Base-by-base conservation (phyloP, 345 rosid genomes). In the Lepidium didymum region DNA sequence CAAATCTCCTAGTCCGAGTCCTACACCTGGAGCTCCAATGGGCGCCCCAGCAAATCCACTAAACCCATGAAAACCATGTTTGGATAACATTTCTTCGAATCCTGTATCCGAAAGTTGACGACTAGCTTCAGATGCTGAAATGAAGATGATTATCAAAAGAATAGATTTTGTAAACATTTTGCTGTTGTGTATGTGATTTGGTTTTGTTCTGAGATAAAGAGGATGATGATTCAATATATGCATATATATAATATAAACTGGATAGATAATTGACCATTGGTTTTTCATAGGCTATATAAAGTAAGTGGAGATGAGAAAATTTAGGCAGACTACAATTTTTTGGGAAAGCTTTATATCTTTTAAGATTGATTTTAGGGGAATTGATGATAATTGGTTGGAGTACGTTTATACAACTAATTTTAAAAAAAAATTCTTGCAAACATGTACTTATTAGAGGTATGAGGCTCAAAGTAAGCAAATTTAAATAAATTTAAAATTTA, bases 61-160 rank as follows among this genome's bases (percentile, higher is more conserved):
- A 12, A 4, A n/a, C 3, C 45, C 68, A 21, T 36, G 6, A 34
- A 63, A 21, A 37, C 68, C 57, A n/a, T 6, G 8, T 43, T 62
- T 45, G 55, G 66, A 31, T 23, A 25, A 13, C 6, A 57, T 9
- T 6, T 29, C 21, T 3, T 18, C 10, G 10, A 68, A 47, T 25
- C 56, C 50, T 44, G 14, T 3, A 23, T 68, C 73, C 65, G 58
- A 58, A 1, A 69, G 67, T 60, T 59, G 60, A 60, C 74, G 74
- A 69, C 67, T 41, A 31, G 67, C 67, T 31, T 69, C 52, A 69
- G 67, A 69, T 40, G 60, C 3, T 18, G 67, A 60, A 35, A 60
- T 27, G 13, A 59, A 69, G 41, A 69, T 40, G 27, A 60, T 50
- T 40, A 69, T 38, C 16, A 69, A n/a, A 41, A 60, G 3, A 36